Percentiles rank a stretch among this genome's conserved stretches.
These are phyloP conservation scores for Neltuma alba DNA, from an alignment of 306 rosid genomes.

Conservation along the genomic window DNA sequence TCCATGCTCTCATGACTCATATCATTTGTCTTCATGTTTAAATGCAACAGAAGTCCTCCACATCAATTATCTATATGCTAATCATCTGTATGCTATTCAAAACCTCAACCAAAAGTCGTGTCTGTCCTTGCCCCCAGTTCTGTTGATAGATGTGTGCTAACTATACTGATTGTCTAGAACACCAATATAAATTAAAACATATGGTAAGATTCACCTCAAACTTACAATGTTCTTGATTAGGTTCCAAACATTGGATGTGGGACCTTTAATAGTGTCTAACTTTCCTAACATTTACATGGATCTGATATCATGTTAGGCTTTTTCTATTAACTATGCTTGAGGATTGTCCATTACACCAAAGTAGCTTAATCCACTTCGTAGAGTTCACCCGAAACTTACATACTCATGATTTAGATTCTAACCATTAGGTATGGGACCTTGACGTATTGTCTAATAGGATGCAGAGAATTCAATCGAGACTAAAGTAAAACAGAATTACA, in stretches of 20 bases:
- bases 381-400: not conserved
- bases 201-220: not conserved
- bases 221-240: not conserved
- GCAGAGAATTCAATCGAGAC: not conserved
- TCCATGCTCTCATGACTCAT: not conserved
- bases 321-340: not conserved
- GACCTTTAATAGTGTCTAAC: not conserved
- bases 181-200: not conserved
- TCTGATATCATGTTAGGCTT: not conserved
- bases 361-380: not conserved
- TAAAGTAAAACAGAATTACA: conserved; percentile 6
- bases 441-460: not conserved
- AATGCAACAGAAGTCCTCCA: not conserved
- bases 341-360: not conserved
- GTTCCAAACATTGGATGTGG: not conserved
- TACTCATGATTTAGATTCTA: not conserved
- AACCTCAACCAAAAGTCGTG: not conserved
- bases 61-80: not conserved
- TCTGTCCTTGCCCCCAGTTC: not conserved
- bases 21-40: not conserved
- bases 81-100: not conserved
- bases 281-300: not conserved
- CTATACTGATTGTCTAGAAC: not conserved
- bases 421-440: not conserved
- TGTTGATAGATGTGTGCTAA: not conserved